phyloP scores from a whole-genome alignment of 2,329 filamentous ascomycete genomes.

The Cryphonectria naterciae region DNA sequence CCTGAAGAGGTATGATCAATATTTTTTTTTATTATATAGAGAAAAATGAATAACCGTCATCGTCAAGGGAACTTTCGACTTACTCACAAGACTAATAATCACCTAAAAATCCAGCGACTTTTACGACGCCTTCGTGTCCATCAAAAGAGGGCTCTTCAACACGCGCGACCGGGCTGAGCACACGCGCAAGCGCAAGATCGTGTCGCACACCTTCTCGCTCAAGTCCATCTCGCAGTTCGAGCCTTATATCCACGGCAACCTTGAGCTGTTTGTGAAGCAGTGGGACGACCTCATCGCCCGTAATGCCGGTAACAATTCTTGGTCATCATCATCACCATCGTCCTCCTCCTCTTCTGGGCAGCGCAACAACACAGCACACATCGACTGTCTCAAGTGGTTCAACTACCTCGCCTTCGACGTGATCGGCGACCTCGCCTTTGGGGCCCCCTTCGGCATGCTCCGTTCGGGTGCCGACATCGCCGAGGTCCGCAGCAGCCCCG shows the following conservation, averaged over 20 bases:
- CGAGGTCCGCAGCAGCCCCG: constrained; percentile 67
- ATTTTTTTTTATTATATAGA: too few relatives aligned
- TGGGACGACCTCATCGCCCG: constrained; percentile 65
- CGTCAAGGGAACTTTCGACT: constrained; percentile 11
- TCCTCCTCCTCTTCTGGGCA: background rate
- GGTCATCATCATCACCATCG: constrained; percentile 39
- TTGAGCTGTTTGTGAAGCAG: constrained; percentile 72
- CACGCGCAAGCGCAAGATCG: constrained; percentile 84
- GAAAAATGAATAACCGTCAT: too few relatives aligned
- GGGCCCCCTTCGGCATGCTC: constrained; percentile 83
- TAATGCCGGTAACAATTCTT: constrained; percentile 44
- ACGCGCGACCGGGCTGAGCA: constrained; percentile 82
- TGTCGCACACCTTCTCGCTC: constrained; percentile 83
- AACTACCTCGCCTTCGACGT: constrained; percentile 65
- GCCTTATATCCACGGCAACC: constrained; percentile 82
- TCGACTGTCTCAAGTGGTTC: constrained; percentile 82
- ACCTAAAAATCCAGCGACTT: constrained; percentile 63
- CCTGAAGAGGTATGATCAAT: constrained; percentile 60
- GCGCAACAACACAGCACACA: constrained; percentile 57
- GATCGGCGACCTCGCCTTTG: constrained; percentile 67
- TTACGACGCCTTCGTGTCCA: constrained; percentile 91
- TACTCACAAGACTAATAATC: background rate
- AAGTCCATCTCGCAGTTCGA: constrained; percentile 85
- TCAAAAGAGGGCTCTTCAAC: constrained; percentile 85
- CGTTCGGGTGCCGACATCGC: constrained; percentile 75